A percentile compares a stretch with the other conserved stretches of the same genome.
Conservation (phyloP, 768 basidiomycete genomes). For the Clitopilus passeckerianus region DNA sequence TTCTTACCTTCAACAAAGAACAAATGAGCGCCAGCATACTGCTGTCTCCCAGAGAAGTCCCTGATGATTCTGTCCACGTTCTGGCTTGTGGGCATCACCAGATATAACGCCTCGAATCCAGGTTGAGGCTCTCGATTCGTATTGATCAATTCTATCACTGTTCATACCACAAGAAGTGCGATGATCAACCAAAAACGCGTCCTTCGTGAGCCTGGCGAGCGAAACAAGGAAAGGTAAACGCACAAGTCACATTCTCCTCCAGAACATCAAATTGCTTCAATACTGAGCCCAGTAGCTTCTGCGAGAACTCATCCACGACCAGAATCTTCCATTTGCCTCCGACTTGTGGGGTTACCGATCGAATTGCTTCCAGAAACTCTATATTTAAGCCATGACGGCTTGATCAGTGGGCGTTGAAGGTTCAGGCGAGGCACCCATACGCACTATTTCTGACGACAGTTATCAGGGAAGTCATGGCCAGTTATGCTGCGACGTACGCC, state of each 20-base stretch:
- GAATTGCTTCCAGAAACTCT: constrained; percentile 88
- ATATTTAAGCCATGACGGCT: constrained; percentile 1
- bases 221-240: constrained; percentile 23
- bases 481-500: constrained; percentile 1
- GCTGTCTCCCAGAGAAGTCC: constrained; percentile 64
- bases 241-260: constrained; percentile 94
- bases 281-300: constrained; percentile 77
- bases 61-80: constrained; percentile 89
- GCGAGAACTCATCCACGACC: constrained; percentile 91
- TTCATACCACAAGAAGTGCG: neutral
- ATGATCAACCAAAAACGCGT: neutral
- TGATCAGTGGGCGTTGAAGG: neutral
- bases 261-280: constrained; percentile 93
- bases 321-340: constrained; percentile 90
- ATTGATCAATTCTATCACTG: constrained; percentile 91
- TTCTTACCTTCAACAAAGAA: constrained; percentile 85
- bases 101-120: constrained; percentile 86
- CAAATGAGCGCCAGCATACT: constrained; percentile 83
- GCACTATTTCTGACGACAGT: constrained; percentile 38
- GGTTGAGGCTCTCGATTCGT: constrained; percentile 78
- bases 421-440: constrained; percentile 9
- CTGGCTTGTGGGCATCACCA: constrained; percentile 91
- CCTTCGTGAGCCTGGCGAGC: constrained; percentile 1
- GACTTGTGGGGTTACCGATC: constrained; percentile 74
- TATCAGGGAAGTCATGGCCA: constrained; percentile 35